phyloP scores from a whole-genome alignment of 208 protist species.

The Acanthamoeba lenticulata region DNA sequence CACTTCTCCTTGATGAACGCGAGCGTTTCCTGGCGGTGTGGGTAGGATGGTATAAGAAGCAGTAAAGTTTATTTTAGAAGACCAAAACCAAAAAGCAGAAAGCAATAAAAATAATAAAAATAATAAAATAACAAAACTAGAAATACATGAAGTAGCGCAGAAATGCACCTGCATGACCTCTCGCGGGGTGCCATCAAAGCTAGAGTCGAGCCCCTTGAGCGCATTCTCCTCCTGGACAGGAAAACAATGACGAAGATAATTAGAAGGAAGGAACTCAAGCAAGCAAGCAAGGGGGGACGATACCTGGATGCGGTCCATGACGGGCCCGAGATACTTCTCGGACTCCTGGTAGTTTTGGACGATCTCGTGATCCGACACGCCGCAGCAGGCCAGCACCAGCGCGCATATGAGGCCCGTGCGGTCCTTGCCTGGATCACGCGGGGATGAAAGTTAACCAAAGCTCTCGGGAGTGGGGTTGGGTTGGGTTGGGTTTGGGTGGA shows the following conservation, averaged over 20 bases:
- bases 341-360: slow-evolving; percentile 54
- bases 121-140: neutral
- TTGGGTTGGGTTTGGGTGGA: neutral
- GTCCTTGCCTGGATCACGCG: slow-evolving; percentile 30
- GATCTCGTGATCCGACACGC: slow-evolving; percentile 38
- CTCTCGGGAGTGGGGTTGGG: neutral
- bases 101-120: too few species aligned
- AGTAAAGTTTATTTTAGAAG: neutral
- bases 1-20: slow-evolving; percentile 31
- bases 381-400: slow-evolving; percentile 54
- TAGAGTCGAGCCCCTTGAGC: slow-evolving; percentile 36
- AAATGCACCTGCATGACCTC: slow-evolving; percentile 35
- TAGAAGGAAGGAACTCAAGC: too few species aligned
- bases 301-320: slow-evolving; percentile 33
- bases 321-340: neutral
- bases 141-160: neutral
- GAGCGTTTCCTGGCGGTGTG: neutral
- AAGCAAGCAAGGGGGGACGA: neutral
- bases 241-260: neutral
- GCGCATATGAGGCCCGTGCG: slow-evolving; percentile 53
- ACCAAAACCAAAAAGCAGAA: too few species aligned
- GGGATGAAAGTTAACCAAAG: neutral
- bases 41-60: neutral
- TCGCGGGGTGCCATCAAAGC: slow-evolving; percentile 53
- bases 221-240: slow-evolving; percentile 26